phyloP scores from a whole-genome alignment of 1,284 basidiomycete genomes.

The Fomes fomentarius region DNA sequence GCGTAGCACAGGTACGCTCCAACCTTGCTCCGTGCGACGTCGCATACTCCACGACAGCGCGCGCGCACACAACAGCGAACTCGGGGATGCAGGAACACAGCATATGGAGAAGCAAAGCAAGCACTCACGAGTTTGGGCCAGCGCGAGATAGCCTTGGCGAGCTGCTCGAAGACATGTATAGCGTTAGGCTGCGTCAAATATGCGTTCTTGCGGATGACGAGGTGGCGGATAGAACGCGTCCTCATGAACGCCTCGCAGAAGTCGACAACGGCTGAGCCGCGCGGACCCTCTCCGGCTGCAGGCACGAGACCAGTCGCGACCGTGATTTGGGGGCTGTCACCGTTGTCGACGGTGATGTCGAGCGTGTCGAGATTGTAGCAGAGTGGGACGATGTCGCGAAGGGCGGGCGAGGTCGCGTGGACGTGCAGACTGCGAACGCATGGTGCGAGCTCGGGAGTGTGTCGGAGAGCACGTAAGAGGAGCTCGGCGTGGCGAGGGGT shows the following conservation, averaged over 20 bases:
- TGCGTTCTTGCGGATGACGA: slow-evolving; percentile 54
- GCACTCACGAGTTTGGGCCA: slow-evolving; percentile 51
- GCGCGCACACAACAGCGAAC: background rate
- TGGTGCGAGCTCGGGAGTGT: slow-evolving; percentile 39
- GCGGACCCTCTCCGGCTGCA: slow-evolving; percentile 1
- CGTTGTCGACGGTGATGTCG: slow-evolving; percentile 48
- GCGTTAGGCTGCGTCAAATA: slow-evolving; percentile 56
- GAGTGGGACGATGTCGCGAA: slow-evolving; percentile 33
- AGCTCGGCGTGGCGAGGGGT: slow-evolving; percentile 40
- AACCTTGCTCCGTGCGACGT: background rate
- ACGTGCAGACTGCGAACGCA: slow-evolving; percentile 44
- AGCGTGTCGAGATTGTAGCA: slow-evolving; percentile 40
- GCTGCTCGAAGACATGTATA: slow-evolving; percentile 43
- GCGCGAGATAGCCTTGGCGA: slow-evolving; percentile 44
- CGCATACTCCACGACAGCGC: background rate
- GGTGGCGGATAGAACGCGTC: slow-evolving; percentile 39
- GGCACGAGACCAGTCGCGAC: slow-evolving; percentile 4
- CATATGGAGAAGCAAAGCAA: background rate
- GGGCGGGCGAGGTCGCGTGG: slow-evolving; percentile 34
- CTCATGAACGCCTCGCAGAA: slow-evolving; percentile 45
- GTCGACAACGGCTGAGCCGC: slow-evolving; percentile 33
- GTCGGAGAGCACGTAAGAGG: slow-evolving; percentile 42
- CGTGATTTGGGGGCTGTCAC: slow-evolving; percentile 3
- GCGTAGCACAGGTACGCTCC: background rate
- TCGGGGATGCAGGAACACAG: background rate